A percentile compares a stretch with the other conserved stretches of the same genome.
These are phyloP conservation scores for Aspergillus brasiliensis DNA, from an alignment of 2,329 filamentous ascomycete genomes.

Conservation along the genomic window DNA sequence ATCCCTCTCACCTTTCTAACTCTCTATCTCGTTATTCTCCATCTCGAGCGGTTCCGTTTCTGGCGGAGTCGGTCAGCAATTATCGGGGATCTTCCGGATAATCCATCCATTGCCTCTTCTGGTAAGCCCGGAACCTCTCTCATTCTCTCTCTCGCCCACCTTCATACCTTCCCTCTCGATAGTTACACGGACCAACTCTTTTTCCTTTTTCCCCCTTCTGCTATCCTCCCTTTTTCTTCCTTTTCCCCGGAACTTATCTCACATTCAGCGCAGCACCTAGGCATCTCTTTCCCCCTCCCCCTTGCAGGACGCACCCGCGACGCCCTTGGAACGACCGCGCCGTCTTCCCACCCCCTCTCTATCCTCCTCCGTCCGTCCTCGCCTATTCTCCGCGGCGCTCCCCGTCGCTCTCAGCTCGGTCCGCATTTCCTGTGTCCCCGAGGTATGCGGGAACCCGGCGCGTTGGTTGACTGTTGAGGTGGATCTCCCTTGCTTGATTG, in stretches of 20 bases:
- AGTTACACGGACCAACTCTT: neutral
- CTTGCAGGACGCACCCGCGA: constrained; percentile 10
- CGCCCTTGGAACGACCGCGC: neutral
- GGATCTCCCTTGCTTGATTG: constrained; percentile 28
- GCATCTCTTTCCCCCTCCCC: neutral
- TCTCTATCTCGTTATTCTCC: constrained; percentile 4
- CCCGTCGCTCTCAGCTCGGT: constrained; percentile 4
- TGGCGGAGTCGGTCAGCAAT: constrained; percentile 9
- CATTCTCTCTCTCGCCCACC: neutral
- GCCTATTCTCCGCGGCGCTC: constrained; percentile 9
- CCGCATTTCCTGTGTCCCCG: neutral
- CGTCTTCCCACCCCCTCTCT: no score
- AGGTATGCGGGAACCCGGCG: constrained; percentile 12
- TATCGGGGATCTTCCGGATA: neutral
- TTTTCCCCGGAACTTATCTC: constrained; percentile 1
- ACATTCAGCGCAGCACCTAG: constrained; percentile 2
- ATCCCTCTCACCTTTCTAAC: constrained; percentile 8
- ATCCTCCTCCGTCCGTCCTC: constrained; percentile 2
- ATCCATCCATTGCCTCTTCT: neutral
- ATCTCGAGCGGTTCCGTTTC: neutral
- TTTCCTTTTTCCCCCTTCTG: constrained; percentile 1
- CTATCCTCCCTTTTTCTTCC: neutral
- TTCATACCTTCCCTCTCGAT: neutral
- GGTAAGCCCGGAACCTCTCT: neutral
- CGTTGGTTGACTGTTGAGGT: constrained; percentile 21